Base-by-base conservation (phyloP, 2,329 filamentous ascomycete species). In the Xylaria sp. region DNA sequence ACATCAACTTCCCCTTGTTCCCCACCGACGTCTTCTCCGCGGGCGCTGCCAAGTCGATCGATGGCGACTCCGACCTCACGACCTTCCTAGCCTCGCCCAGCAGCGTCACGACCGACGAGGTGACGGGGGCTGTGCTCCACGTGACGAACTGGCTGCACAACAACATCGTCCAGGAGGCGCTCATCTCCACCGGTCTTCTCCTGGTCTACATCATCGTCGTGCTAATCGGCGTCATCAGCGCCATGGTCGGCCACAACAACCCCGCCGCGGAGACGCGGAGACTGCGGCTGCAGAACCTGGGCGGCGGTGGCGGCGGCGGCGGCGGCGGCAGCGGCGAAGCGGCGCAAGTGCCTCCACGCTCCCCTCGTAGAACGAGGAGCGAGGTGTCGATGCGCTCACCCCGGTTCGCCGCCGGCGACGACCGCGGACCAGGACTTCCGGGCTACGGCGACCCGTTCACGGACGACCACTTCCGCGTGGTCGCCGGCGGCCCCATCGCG, bases 11-110 rank as follows among this genome's bases (percentile, higher is more conserved):
- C 63, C 94, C 94, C 0, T 74, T 83, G 48, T 86, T 97, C 56
- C 79, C 84, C 21, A 88, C 90, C 64, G 82, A 96, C 69, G 90
- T 89, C 1, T 96, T 97, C 74, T 93, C 90, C 54, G 76, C 87
- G 48, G 92, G 92, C 39, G 90, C 92, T 51, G 76, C 84, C 26
- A 78, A 81, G 42, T 82, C 81, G 37, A 74, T 87, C 54, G 70
- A 74, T 6, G 83, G 82, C 49, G 83, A 89, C 61, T 77, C 78
- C 9, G 77, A 82, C 48, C 79, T 87, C 48, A 82, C 82, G 38
- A 83, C 81, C 9, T 94, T 97, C 71, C 84, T 97, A 44, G 81
- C 91, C n/a, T 84, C 88, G 55, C 87, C 92, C 0, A 86, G 86
- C 24, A 83, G 82, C 59, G 82, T 86, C 52, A 87, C 92, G 7